Conservation (phyloP, 2,329 filamentous ascomycete species). For the Fusarium dlaminii region DNA sequence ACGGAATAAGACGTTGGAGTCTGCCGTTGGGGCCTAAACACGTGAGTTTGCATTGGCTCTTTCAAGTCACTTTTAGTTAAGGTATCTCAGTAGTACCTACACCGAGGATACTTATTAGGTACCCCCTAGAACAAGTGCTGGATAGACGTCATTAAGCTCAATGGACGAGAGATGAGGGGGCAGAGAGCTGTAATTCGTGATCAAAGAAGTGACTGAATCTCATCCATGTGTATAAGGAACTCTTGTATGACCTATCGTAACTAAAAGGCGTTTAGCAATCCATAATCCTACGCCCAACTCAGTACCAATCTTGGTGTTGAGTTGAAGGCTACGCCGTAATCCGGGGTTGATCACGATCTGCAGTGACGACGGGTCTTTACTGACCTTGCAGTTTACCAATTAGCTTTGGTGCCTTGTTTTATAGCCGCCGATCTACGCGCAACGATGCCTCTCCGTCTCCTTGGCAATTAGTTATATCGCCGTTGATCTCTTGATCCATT, state of each 20-base stretch:
- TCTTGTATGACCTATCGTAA: background rate
- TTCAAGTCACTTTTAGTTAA: constrained; percentile 1
- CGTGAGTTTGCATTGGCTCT: constrained; percentile 24
- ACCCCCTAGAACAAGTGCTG: background rate
- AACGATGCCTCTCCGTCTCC: background rate
- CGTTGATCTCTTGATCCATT: background rate
- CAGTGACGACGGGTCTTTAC: background rate
- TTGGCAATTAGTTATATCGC: background rate
- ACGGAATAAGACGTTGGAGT: background rate
- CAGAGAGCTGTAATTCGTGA: background rate
- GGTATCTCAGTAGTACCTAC: background rate
- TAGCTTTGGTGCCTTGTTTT: constrained; percentile 22
- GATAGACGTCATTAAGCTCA: constrained; percentile 13
- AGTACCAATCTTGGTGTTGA: constrained; percentile 5
- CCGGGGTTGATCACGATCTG: constrained; percentile 30
- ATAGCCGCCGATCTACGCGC: constrained; percentile 11
- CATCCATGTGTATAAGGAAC: background rate
- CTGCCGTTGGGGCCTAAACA: constrained; percentile 26
- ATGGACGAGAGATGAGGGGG: background rate
- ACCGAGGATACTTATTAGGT: background rate
- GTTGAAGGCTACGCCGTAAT: constrained; percentile 4
- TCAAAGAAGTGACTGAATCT: background rate
- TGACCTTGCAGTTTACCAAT: constrained; percentile 9
- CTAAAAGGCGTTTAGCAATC: background rate
- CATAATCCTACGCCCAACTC: background rate